Evolutionary conservation across 2,329 filamentous ascomycete genomes (phyloP), one percentile per base, ranked within the genome.

Genomic region (Sporothrix pseudoabietina): DNA sequence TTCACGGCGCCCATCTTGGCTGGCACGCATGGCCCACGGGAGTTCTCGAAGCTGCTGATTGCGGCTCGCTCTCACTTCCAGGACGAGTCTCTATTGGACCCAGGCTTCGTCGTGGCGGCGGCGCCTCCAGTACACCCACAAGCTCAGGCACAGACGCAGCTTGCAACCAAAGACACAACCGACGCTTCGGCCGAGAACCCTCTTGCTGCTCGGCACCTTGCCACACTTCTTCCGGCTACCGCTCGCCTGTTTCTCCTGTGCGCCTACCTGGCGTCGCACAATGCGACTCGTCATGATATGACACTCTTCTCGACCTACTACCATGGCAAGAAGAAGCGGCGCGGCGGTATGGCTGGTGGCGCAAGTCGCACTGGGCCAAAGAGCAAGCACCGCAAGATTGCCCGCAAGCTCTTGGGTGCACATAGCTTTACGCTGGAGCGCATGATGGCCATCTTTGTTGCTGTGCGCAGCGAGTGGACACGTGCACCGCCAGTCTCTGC

Each of bases 21-120:
- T 1, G 92, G 92, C n/a, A 90, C 91, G 9, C 90, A 91, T 77
- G 87, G 87, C 1, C 89, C 92, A 10, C 90, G 91, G 77, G 94
- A 98, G 78, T 98, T 98, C 81, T 91, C 92, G 16, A 91, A 92
- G 75, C 85, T 99, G 8, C 87, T 98, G 72, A 90, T 95, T 68
- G 88, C 89, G 1, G 88, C 90, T 35, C 85, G 91, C 19, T 83
- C 86, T 0, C 85, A 93, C 47, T 92, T 95, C 79, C 91, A 94
- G 77, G 88, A 92, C 77, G 92, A 94, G 78, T 82, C 84, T n/a
- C 83, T 91, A 0, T 85, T 95, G 3, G 87, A 92, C 52, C 90
- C 91, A 2, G 87, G 86, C 71, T 88, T 94, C 75, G 80, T 89
- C 19, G 75, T 79, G 49, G 41, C 65, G 65, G 14, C 49, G 19